Base-by-base conservation (phyloP, 306 rosid genomes). In the Mucuna pruriens region DNA sequence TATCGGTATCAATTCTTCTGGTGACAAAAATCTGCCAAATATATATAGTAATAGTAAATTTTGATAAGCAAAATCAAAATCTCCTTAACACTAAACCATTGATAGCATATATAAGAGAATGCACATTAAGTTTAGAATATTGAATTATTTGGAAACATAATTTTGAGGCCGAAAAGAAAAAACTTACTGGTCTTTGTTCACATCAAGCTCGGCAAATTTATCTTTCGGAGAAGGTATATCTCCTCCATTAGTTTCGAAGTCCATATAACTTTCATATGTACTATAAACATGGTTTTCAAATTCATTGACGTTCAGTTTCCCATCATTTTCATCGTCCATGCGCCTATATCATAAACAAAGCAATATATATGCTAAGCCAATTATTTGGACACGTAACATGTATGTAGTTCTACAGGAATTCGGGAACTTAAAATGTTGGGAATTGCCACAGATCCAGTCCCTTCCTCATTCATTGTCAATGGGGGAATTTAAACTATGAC, bases 1-100 rank as follows among this genome's bases (percentile, higher is more conserved):
- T 22, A 91, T 49, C 0, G 98, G 94, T 36, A 80, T 64, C 79
- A 95, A 68, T 78, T 95, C 97, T 80, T 91, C 97, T 38, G 77
- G 89, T 9, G 87, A 72, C 86, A 92, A 80, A 16, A 85, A 51
- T 71, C 97, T 92, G 81, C 17, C 48, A 62, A 48, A 74, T 45
- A 73, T 45, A 73, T 31, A 63, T 15, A 10, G 39, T 10, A 12
- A 16, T 38, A 13, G 16, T 39, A 62, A 85, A 9, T 46, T 55
- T 80, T 34, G 26, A 6, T 7, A 13, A 58, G 3, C 3, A 15
- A 0, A 20, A n/a, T 7, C 34, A 60, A 16, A 6, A 71, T 42
- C 8, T 42, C 2, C 22, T 34, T 34, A 8, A 17, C 19, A 38
- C 38, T 23, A 61, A 70, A 77, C 8, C 20, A 23, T 16, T n/a